Base-by-base conservation (phyloP, 2,329 filamentous ascomycete genomes). In the Zalaria obscura region DNA sequence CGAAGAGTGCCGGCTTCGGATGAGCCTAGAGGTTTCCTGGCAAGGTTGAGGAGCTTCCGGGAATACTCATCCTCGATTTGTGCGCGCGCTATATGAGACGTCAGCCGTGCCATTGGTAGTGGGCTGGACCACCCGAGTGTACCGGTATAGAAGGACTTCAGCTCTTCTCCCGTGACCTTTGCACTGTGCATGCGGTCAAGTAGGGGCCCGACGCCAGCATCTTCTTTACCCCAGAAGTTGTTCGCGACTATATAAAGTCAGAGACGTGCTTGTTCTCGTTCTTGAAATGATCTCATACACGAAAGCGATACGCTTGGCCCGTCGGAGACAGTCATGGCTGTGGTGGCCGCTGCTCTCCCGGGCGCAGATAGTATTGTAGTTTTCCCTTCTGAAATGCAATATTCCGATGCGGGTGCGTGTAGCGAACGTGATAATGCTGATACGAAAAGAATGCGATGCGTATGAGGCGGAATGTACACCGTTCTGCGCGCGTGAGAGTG, bases 171-270 rank as follows among this genome's bases (percentile, higher is more conserved):
- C 26, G 91, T 95, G 55, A 83, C 78, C 69, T 98, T 98, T 38
- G 91, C 86, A 62, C 80, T 81, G 57, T 86, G 81, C 86, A 98
- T 93, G 56, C 91, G 89, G 61, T 89, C 85, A 27, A 98, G 73
- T 56, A 98, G 76, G 44, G 91, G 93, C 36, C 73, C 73, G 56
- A 98, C 88, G 59, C 91, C 93, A 40, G 89, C 91, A 70, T 98
- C 91, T 61, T 96, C 89, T 70, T 93, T 96, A 49, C 91, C 91
- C 91, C 91, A 98, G 64, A 98, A 98, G 62, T 98, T 98, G 68
- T 98, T 98, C 55, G 91, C 89, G 68, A 98, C 88, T 88, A 50
- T 43, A n/a, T 8, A 6, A 10, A 35, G 51, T 67, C 44, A 66
- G 63, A 48, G 48, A 41, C n/a, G 9, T 40, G 32, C 31, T 33